Conservation (phyloP, 106 monocot species). For the Apostasia shenzhenica region DNA sequence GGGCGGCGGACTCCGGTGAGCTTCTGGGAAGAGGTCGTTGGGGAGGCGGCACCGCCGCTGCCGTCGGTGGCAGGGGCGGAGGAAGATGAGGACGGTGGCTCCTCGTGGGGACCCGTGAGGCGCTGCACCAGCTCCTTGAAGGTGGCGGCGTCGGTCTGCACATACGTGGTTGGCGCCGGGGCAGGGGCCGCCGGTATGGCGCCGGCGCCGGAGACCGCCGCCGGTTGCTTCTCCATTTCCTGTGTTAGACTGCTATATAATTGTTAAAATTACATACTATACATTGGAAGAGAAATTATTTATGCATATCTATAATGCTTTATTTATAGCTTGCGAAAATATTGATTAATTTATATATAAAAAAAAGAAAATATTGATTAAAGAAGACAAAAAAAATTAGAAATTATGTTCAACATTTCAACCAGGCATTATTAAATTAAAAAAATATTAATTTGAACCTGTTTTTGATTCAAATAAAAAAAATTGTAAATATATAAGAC, state of each 20-base stretch:
- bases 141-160: constrained; percentile 2
- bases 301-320: too few relatives aligned
- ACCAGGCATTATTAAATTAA: too few relatives aligned
- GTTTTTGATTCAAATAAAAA: too few relatives aligned
- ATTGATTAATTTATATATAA: too few relatives aligned
- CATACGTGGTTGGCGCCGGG: constrained; percentile 2
- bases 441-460: too few relatives aligned
- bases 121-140: constrained; percentile 18
- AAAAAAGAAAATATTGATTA: neutral
- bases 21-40: constrained; percentile 1
- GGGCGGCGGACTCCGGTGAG: constrained; percentile 8
- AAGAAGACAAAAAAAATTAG: too few relatives aligned
- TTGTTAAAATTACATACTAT: too few relatives aligned
- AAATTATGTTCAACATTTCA: neutral
- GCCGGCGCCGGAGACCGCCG: neutral
- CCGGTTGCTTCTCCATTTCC: neutral
- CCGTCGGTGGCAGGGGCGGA: neutral
- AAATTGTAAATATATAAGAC: too few relatives aligned
- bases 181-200: neutral
- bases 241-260: too few relatives aligned
- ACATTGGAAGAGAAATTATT: neutral
- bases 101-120: constrained; percentile 17
- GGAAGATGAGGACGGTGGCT: neutral
- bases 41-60: neutral
- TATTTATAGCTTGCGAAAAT: too few relatives aligned